Evolutionary conservation across 208 protist genomes (phyloP).

Genomic region (Phytomonas francai): DNA sequence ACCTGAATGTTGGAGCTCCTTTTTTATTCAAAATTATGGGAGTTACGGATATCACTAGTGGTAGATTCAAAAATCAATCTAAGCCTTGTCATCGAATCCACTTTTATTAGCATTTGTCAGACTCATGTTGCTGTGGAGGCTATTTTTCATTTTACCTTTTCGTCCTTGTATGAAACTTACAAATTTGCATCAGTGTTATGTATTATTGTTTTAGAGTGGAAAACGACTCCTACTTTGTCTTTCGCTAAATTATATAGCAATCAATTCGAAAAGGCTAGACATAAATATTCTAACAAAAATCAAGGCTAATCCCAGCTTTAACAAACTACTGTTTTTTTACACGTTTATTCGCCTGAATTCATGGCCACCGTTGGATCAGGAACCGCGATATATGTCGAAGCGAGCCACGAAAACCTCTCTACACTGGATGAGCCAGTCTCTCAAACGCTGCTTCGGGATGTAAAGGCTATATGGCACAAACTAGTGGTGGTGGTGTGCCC

Average conservation of each 20-base stretch:
- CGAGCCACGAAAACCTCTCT: conserved; percentile 36
- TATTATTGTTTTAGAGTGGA: not conserved
- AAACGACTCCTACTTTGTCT: conserved; percentile 6
- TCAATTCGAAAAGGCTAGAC: not conserved
- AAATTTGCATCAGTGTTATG: not conserved
- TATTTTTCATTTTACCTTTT: not conserved
- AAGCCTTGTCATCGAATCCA: not conserved
- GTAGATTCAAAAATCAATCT: not conserved
- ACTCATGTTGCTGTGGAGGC: not conserved
- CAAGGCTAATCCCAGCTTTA: not conserved
- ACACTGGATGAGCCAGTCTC: conserved; percentile 62
- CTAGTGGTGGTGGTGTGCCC: conserved; percentile 60
- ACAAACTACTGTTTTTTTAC: not conserved
- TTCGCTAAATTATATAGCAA: not conserved
- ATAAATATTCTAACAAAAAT: not conserved
- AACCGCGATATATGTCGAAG: conserved; percentile 21
- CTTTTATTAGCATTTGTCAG: not conserved
- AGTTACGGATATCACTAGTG: not conserved
- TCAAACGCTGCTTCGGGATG: conserved; percentile 56
- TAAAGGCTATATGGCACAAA: conserved; percentile 61
- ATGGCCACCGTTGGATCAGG: conserved; percentile 9
- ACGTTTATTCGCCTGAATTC: not conserved
- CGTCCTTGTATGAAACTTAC: not conserved
- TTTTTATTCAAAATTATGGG: not conserved
- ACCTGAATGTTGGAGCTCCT: not conserved